Conservation (phyloP, 306 rosid genomes). For the Purshia tridentata region DNA sequence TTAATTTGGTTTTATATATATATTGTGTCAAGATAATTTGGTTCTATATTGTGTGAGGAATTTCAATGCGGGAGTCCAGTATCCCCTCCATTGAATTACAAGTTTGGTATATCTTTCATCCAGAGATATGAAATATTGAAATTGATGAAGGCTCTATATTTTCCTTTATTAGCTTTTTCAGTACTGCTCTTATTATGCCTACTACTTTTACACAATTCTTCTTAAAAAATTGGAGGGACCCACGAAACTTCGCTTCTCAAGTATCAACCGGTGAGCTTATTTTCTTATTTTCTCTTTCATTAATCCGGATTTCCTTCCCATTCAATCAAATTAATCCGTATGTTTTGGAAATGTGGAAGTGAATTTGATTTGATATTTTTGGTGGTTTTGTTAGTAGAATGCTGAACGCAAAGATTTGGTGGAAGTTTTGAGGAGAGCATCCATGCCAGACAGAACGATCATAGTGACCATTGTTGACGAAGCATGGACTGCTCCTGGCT, state of each 20-base stretch:
- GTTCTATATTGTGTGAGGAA: neutral
- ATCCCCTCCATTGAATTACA: neutral
- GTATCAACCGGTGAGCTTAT: slow-evolving; percentile 13
- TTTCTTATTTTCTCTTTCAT: slow-evolving; percentile 1
- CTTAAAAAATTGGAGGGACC: neutral
- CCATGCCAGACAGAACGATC: slow-evolving; percentile 44
- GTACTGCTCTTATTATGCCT: slow-evolving; percentile 19
- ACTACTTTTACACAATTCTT: slow-evolving; percentile 14
- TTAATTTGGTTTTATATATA: neutral
- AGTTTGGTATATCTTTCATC: too few relatives aligned
- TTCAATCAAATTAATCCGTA: too few relatives aligned
- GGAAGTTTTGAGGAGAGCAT: slow-evolving; percentile 36
- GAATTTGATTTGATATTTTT: too few relatives aligned
- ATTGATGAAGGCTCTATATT: slow-evolving; percentile 1
- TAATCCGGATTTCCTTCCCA: too few relatives aligned
- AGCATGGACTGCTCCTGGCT: slow-evolving; percentile 49
- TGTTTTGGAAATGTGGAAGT: too few relatives aligned
- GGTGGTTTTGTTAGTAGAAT: slow-evolving; percentile 14
- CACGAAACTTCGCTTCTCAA: slow-evolving; percentile 8
- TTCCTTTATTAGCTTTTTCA: slow-evolving; percentile 29
- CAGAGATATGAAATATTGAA: slow-evolving; percentile 27
- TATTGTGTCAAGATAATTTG: too few relatives aligned
- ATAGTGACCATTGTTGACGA: slow-evolving; percentile 52
- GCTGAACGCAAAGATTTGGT: slow-evolving; percentile 25
- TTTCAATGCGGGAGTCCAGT: neutral